Conservation (phyloP, 106 monocot genomes). For the Allium cepa region DNA sequence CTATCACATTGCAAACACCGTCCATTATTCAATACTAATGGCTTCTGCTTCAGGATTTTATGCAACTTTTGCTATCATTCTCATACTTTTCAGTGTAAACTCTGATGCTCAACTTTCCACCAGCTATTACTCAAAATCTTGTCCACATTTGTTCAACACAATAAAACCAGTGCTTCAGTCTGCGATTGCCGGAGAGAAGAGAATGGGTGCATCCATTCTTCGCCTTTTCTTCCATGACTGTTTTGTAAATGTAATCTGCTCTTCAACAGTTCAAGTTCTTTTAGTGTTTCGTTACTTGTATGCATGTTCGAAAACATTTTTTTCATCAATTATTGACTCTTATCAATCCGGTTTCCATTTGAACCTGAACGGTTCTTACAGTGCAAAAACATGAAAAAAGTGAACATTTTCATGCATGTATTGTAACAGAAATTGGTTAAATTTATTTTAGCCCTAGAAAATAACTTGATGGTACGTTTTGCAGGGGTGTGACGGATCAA, state of each 20-base stretch:
- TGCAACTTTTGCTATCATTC: background rate
- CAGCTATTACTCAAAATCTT: slow-evolving; percentile 30
- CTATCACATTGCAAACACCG: background rate
- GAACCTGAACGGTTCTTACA: too few species aligned
- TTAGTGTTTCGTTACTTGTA: background rate
- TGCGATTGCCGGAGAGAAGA: slow-evolving; percentile 28
- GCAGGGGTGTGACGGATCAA: slow-evolving; percentile 71
- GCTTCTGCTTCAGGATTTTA: background rate
- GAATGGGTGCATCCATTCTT: slow-evolving; percentile 46
- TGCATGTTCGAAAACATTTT: too few species aligned
- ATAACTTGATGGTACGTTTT: background rate
- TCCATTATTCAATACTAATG: background rate
- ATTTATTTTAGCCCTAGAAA: too few species aligned
- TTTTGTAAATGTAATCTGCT: slow-evolving; percentile 36
- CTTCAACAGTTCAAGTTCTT: background rate
- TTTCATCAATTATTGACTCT: too few species aligned
- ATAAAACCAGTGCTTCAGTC: slow-evolving; percentile 31
- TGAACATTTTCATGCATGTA: too few species aligned
- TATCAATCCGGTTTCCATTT: too few species aligned
- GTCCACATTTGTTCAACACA: slow-evolving; percentile 26
- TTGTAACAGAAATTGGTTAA: too few species aligned
- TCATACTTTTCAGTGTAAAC: slow-evolving; percentile 5
- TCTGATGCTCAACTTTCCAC: slow-evolving; percentile 37
- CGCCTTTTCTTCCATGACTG: slow-evolving; percentile 65
- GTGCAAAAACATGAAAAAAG: too few species aligned